Base-by-base conservation (phyloP, 805 yeast species). In the Cyberlindnera petersonii region DNA sequence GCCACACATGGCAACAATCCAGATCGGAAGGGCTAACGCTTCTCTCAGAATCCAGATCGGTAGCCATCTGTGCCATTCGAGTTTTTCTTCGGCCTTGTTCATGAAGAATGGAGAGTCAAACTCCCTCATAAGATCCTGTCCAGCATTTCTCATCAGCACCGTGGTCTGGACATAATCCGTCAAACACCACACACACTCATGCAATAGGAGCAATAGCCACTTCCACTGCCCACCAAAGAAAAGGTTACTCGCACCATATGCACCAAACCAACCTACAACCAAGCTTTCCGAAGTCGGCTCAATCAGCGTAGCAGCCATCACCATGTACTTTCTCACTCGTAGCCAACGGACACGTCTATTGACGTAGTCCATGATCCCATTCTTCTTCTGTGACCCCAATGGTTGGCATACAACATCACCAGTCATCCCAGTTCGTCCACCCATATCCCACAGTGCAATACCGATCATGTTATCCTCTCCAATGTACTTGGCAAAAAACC, bases 391-490 rank as follows among this genome's bases (percentile, higher is more conserved):
- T 21, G 62, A 65, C 21, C 69, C 69, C 17, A 77, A 60, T 0
- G 96, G 96, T 56, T 87, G 96, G 4, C 85, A 62, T 2, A 79
- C 95, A 33, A 77, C 72, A 56, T 87, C 95, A 2, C 83, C 77
- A 1, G 91, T 80, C 69, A 86, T 68, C 0, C 82, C 88, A 0
- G 95, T 85, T 48, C 88, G 66, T 2, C 85, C 82, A 18, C 84
- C 79, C 18, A 42, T 49, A 35, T 77, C 77, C 95, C 95, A 87
- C 14, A 87, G 56, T 1, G 87, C 85, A 34, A 85, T 86, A 5
- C 86, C 95, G 46, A 87, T 87, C 94, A 86, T 84, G 59, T 87
- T 87, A 59, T 87, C 96, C 57, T 87, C 96, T 6, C 95, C 95
- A 53, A 87, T 87, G 57, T 81, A 88, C 40, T 78, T 67, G 7